These are phyloP conservation scores for Microstroma glucosiphilum DNA, from an alignment of 1,284 basidiomycete genomes.

Conservation along the genomic window DNA sequence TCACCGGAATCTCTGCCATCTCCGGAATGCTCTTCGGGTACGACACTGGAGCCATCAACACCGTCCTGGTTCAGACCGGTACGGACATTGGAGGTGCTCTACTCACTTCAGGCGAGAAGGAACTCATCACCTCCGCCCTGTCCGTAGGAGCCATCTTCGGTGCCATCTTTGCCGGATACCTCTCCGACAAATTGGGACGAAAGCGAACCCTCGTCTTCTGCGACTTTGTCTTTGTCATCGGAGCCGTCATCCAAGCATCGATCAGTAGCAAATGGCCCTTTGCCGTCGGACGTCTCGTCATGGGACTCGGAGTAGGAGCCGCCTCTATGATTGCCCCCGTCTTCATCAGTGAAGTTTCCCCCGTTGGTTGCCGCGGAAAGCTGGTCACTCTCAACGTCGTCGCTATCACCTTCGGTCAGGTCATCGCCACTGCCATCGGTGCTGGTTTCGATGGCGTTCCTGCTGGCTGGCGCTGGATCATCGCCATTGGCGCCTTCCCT, in stretches of 20 bases:
- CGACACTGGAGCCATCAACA: slow-evolving; percentile 24
- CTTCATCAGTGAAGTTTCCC: slow-evolving; percentile 52
- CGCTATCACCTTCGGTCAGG: slow-evolving; percentile 52
- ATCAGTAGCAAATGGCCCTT: slow-evolving; percentile 49
- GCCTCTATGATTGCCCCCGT: slow-evolving; percentile 50
- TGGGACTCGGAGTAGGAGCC: slow-evolving; percentile 52
- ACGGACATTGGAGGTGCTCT: slow-evolving; percentile 21
- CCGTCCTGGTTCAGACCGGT: slow-evolving; percentile 24
- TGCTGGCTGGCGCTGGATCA: slow-evolving; percentile 52
- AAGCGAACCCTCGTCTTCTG: slow-evolving; percentile 48
- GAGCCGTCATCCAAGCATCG: slow-evolving; percentile 51
- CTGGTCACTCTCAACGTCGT: slow-evolving; percentile 52
- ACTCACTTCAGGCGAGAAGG: slow-evolving; percentile 27
- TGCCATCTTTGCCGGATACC: slow-evolving; percentile 33
- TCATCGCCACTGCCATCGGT: slow-evolving; percentile 49
- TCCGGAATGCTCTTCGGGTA: slow-evolving; percentile 30
- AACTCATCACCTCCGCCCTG: slow-evolving; percentile 30
- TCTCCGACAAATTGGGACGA: slow-evolving; percentile 51
- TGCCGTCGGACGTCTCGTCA: slow-evolving; percentile 51
- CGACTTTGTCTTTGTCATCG: slow-evolving; percentile 41
- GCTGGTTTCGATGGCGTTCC: slow-evolving; percentile 30
- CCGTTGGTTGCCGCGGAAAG: slow-evolving; percentile 50
- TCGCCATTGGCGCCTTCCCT: slow-evolving; percentile 51
- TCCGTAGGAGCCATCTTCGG: slow-evolving; percentile 34
- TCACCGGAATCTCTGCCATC: slow-evolving; percentile 28